Conservation (phyloP, 2,329 filamentous ascomycete species). For the Aspergillus hiratsukae region DNA sequence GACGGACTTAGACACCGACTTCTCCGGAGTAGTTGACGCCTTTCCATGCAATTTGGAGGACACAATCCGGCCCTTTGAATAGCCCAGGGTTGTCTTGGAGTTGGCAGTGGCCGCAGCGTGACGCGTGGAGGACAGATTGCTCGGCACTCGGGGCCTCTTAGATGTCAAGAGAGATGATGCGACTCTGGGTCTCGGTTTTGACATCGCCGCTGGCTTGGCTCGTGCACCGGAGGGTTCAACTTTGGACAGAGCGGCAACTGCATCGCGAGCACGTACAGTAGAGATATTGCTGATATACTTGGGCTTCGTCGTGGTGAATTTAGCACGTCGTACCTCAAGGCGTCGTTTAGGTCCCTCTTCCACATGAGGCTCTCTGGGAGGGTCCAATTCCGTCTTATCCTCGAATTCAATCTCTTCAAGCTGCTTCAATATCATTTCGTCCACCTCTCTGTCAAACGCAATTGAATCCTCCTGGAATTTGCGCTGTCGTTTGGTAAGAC, state of each 20-base stretch:
- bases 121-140: slow-evolving; percentile 51
- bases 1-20: slow-evolving; percentile 21
- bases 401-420: slow-evolving; percentile 61
- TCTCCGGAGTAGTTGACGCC: slow-evolving; percentile 17
- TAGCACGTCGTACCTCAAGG: slow-evolving; percentile 22
- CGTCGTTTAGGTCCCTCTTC: slow-evolving; percentile 30
- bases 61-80: slow-evolving; percentile 65
- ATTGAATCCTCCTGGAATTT: slow-evolving; percentile 61
- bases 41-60: slow-evolving; percentile 28
- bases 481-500: slow-evolving; percentile 63
- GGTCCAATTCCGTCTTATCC: slow-evolving; percentile 52
- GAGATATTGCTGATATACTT: slow-evolving; percentile 29
- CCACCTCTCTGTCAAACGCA: slow-evolving; percentile 60
- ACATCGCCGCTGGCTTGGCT: slow-evolving; percentile 23
- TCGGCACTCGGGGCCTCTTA: slow-evolving; percentile 43
- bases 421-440: slow-evolving; percentile 64
- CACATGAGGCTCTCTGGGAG: slow-evolving; percentile 25
- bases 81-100: slow-evolving; percentile 79
- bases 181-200: slow-evolving; percentile 36
- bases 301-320: slow-evolving; percentile 20
- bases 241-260: slow-evolving; percentile 36
- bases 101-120: slow-evolving; percentile 60
- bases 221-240: slow-evolving; percentile 30
- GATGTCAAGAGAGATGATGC: slow-evolving; percentile 29
- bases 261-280: slow-evolving; percentile 39